These are phyloP conservation scores for Hemisphaericaspora xylofermentans DNA, from an alignment of 1,139 yeast species.

Conservation along the genomic window DNA sequence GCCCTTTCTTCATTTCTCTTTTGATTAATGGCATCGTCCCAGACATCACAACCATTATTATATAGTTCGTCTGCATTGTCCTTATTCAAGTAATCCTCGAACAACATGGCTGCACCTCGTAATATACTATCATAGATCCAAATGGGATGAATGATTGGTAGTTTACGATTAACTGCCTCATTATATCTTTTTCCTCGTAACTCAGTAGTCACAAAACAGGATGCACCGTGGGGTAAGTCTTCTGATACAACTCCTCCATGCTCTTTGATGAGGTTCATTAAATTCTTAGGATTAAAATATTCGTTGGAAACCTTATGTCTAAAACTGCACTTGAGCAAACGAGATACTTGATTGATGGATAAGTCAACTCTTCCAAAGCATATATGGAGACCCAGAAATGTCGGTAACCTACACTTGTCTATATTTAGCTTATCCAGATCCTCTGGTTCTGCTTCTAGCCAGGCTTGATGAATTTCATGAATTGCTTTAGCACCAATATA, in stretches of 20 bases:
- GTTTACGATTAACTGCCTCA: constrained; percentile 66
- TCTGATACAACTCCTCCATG: constrained; percentile 64
- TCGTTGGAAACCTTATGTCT: constrained; percentile 12
- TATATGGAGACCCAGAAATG: constrained; percentile 48
- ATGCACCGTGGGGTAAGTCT: constrained; percentile 51
- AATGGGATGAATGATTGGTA: constrained; percentile 69
- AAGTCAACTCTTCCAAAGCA: constrained; percentile 52
- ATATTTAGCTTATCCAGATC: constrained; percentile 17
- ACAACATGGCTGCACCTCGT: constrained; percentile 59
- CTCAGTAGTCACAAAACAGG: constrained; percentile 55
- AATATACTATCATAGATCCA: constrained; percentile 69
- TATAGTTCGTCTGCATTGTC: constrained; percentile 23
- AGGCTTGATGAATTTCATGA: constrained; percentile 42
- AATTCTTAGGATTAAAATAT: constrained; percentile 24
- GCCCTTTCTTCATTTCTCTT: not conserved
- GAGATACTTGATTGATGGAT: constrained; percentile 9
- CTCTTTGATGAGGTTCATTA: constrained; percentile 36
- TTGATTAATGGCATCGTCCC: constrained; percentile 34
- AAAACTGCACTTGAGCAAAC: not conserved
- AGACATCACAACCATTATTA: constrained; percentile 52
- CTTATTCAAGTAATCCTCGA: constrained; percentile 39
- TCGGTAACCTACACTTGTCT: constrained; percentile 30
- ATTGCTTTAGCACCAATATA: constrained; percentile 54
- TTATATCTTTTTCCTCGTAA: constrained; percentile 59
- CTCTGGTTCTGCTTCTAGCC: constrained; percentile 53